Conservation (phyloP, 2,329 filamentous ascomycete species). For the Penicillium palitans region DNA sequence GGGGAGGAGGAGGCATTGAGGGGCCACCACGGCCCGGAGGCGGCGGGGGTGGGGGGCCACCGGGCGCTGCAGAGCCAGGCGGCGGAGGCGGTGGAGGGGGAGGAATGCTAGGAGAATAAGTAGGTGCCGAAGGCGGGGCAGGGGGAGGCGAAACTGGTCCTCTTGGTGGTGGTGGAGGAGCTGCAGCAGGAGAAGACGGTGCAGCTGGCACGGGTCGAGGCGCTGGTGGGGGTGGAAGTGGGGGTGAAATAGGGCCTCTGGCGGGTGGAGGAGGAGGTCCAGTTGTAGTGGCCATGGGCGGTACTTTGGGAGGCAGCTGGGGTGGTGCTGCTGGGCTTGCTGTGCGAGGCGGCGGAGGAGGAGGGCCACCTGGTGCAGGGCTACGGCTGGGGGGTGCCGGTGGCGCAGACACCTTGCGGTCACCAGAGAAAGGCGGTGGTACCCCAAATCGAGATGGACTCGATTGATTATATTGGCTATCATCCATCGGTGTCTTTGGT, state of each 20-base stretch:
- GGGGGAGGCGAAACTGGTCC: conserved; percentile 35
- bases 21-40: conserved; percentile 31
- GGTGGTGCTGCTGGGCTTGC: conserved; percentile 46
- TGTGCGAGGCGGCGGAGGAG: conserved; percentile 61
- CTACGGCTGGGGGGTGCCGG: conserved; percentile 74
- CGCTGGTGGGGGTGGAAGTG: conserved; percentile 28
- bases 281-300: conserved; percentile 36
- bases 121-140: conserved; percentile 26
- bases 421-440: conserved; percentile 74
- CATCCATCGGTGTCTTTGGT: conserved; percentile 70
- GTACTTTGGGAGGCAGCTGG: conserved; percentile 51
- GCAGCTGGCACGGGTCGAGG: conserved; percentile 29
- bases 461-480: conserved; percentile 53
- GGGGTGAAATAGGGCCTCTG: conserved; percentile 50
- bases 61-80: conserved; percentile 26
- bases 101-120: conserved; percentile 39
- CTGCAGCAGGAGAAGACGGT: conserved; percentile 37
- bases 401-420: conserved; percentile 61
- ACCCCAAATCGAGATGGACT: conserved; percentile 65
- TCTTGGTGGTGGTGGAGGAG: conserved; percentile 48
- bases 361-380: conserved; percentile 59
- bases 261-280: conserved; percentile 61
- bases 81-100: conserved; percentile 38
- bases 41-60: conserved; percentile 43
- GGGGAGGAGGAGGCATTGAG: conserved; percentile 25